Evolutionary conservation across 352 stramenopile genomes (phyloP), one percentile per base, ranked within the genome.

Genomic region (Globisporangium emineosum): DNA sequence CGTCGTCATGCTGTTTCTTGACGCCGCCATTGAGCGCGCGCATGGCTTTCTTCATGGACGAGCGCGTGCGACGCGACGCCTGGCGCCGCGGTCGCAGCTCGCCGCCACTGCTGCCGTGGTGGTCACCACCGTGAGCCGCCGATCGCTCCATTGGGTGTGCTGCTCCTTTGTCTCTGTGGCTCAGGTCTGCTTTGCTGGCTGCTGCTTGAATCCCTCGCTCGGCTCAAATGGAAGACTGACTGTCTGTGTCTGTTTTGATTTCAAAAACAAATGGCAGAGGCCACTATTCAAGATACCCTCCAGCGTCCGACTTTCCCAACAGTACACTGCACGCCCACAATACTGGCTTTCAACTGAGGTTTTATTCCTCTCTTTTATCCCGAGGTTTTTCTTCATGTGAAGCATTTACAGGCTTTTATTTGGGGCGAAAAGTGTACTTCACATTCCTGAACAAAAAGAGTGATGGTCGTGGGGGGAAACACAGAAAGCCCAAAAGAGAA

Each of bases 61-160:
- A 78, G 30, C 79, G 77, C 25, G 74, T 83, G 35, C 70, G 58
- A 3, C 80, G 77, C 19, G 76, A 66, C n/a, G 64, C 71, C 52
- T 81, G 66, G 10, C 79, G 70, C 5, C 76, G 71, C 8, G 77
- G 72, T 1, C 78, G 69, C 19, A 30, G 21, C 45, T 57, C 56
- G 2, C 49, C 35, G 65, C 69, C 21, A 17, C 32, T 25, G 51
- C 13, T 19, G 12, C n/a, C 37, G 30, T 37, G 73, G 33, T 42
- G 43, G 30, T 13, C 23, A 29, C 27, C 42, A 32, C 40, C 37
- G 29, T 37, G 25, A n/a, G 43, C 15, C n/a, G 17, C 27, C 27
- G 40, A 37, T 37, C 57, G 57, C 19, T 62, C 57, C 57, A 62
- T 47, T 47, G 5, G 3, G 17, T 42, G 9, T 62, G 42, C n/a